Evolutionary conservation across 2,329 filamentous ascomycete species (phyloP).

Genomic region (Xylariomycetidae sp.): DNA sequence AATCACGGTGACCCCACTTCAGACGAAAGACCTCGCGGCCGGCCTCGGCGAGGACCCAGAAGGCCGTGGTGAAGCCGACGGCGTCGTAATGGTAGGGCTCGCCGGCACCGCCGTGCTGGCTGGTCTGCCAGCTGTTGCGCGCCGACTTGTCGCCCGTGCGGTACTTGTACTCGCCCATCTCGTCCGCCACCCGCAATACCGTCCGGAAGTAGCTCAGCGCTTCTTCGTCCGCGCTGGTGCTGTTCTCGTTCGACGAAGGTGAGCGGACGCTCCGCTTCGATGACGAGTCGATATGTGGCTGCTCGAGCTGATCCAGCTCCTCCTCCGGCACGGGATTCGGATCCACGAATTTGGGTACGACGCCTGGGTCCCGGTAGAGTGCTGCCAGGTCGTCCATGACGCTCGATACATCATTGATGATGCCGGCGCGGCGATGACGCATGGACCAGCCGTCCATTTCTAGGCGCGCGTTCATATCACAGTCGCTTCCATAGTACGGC

Average conservation of each 20-base stretch:
- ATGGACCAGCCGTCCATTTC: constrained; percentile 32
- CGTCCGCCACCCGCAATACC: constrained; percentile 22
- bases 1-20: constrained; percentile 25
- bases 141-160: constrained; percentile 15
- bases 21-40: constrained; percentile 32
- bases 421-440: constrained; percentile 26
- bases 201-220: constrained; percentile 22
- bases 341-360: constrained; percentile 24
- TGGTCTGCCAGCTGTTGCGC: constrained; percentile 47
- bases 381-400: constrained; percentile 32
- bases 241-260: constrained; percentile 1
- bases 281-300: constrained; percentile 12
- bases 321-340: constrained; percentile 27
- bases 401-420: constrained; percentile 33
- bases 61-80: constrained; percentile 36
- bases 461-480: constrained; percentile 38
- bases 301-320: constrained; percentile 14
- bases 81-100: constrained; percentile 48
- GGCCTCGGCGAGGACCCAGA: constrained; percentile 39
- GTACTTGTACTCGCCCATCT: constrained; percentile 26
- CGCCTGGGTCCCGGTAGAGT: constrained; percentile 29
- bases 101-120: constrained; percentile 43
- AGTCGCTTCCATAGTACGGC: constrained; percentile 44
- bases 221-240: constrained; percentile 1
- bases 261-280: constrained; percentile 8